Evolutionary conservation across 2,329 filamentous ascomycete genomes (phyloP).

Genomic region (Diaporthe sp.): DNA sequence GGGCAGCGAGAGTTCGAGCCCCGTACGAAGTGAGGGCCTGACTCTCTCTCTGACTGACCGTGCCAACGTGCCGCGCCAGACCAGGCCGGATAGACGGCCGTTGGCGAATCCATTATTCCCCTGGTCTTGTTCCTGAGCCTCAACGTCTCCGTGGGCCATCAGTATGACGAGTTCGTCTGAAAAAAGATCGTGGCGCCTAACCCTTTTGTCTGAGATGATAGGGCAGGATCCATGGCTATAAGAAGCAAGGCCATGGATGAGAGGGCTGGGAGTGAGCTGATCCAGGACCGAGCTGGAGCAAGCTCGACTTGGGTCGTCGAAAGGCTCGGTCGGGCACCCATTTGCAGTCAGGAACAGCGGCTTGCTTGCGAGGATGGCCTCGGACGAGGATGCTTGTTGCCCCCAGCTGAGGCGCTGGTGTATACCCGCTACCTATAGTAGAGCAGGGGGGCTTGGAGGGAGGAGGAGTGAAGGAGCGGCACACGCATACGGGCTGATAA

Average conservation of each 20-base stretch:
- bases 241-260: not conserved
- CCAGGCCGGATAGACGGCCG: not conserved
- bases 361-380: constrained; percentile 14
- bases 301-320: not conserved
- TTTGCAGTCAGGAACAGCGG: constrained; percentile 9
- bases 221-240: constrained; percentile 15
- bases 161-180: constrained; percentile 23
- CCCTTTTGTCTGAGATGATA: not conserved
- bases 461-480: not conserved
- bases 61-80: not conserved
- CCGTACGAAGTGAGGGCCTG: not conserved
- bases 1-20: not conserved
- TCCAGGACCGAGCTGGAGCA: not conserved
- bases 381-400: not conserved
- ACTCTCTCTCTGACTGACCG: not conserved
- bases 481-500: constrained; percentile 15
- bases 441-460: not conserved
- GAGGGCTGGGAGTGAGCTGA: not conserved
- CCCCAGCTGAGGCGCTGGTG: not conserved
- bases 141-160: constrained; percentile 2
- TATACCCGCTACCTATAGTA: not conserved
- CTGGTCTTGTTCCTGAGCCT: constrained; percentile 15
- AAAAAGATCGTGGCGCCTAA: constrained; percentile 1
- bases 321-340: constrained; percentile 7
- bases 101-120: not conserved